phyloP scores from a whole-genome alignment of 1,284 basidiomycete genomes.

The Tilletia indica region DNA sequence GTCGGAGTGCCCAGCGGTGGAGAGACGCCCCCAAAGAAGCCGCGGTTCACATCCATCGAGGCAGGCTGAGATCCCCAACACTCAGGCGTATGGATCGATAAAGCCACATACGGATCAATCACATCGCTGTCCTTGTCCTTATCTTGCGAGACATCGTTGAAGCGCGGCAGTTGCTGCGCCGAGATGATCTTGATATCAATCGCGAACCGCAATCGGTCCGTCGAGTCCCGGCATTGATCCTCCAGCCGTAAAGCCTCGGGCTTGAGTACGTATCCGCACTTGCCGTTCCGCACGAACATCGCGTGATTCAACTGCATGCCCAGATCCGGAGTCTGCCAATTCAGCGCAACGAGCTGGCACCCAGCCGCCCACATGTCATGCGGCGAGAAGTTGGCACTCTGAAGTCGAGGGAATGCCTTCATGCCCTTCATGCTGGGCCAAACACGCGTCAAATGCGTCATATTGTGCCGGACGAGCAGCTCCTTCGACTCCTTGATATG shows the following conservation, averaged over 20 bases:
- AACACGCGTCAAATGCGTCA: conserved; percentile 77
- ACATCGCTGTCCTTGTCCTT: conserved; percentile 42
- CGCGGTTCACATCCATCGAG: conserved; percentile 9
- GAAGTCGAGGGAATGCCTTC: conserved; percentile 34
- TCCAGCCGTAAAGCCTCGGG: conserved; percentile 72
- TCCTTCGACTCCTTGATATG: conserved; percentile 30
- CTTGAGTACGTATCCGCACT: conserved; percentile 85
- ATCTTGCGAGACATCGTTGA: conserved; percentile 26
- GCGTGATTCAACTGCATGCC: conserved; percentile 83
- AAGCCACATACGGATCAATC: conserved; percentile 42
- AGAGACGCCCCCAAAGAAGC: not conserved
- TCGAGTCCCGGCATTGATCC: conserved; percentile 37
- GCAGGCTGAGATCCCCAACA: conserved; percentile 40
- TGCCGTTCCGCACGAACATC: conserved; percentile 85
- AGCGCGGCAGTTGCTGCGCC: conserved; percentile 79
- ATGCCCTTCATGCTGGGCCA: conserved; percentile 79
- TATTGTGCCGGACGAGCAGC: conserved; percentile 85
- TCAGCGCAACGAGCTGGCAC: conserved; percentile 90
- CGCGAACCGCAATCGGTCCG: conserved; percentile 31
- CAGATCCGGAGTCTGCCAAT: conserved; percentile 82
- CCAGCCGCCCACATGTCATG: conserved; percentile 86
- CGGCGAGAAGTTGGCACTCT: conserved; percentile 76
- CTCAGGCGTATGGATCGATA: conserved; percentile 36
- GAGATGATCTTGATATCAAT: conserved; percentile 67
- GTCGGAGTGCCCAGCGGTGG: conserved; percentile 9